Conservation (phyloP, 164 flowering plant species). For the Magnolia kwangsiensis region DNA sequence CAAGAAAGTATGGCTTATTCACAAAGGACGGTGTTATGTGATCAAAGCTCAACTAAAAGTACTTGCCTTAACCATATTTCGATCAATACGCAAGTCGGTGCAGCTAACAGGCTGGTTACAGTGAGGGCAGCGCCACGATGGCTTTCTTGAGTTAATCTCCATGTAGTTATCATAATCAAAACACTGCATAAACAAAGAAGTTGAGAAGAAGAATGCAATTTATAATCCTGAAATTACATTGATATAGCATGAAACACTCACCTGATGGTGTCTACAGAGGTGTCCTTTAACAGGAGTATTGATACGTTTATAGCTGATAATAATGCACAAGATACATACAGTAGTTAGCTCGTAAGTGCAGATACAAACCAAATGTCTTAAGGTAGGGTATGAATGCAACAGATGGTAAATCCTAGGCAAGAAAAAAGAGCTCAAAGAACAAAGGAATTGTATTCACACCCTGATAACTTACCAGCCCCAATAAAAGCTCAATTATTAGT, state of each 20-base stretch:
- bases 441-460: too few relatives aligned
- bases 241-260: conserved; percentile 16
- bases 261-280: conserved; percentile 79
- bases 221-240: not conserved
- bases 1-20: conserved; percentile 8
- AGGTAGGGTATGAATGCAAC: too few relatives aligned
- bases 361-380: not conserved
- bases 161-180: conserved; percentile 72
- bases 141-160: conserved; percentile 64
- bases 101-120: conserved; percentile 70
- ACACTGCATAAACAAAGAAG: conserved; percentile 39
- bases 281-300: conserved; percentile 77
- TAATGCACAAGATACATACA: not conserved
- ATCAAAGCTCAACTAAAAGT: not conserved
- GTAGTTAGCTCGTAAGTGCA: conserved; percentile 7
- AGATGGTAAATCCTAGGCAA: too few relatives aligned
- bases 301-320: conserved; percentile 58
- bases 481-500: too few relatives aligned
- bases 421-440: too few relatives aligned
- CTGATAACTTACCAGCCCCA: too few relatives aligned
- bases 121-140: conserved; percentile 91
- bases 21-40: not conserved
- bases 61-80: conserved; percentile 65
- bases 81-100: conserved; percentile 67
- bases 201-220: not conserved